These are phyloP conservation scores for Phaeosphaeriaceae sp. DNA, from an alignment of 2,329 filamentous ascomycete genomes.

Conservation along the genomic window DNA sequence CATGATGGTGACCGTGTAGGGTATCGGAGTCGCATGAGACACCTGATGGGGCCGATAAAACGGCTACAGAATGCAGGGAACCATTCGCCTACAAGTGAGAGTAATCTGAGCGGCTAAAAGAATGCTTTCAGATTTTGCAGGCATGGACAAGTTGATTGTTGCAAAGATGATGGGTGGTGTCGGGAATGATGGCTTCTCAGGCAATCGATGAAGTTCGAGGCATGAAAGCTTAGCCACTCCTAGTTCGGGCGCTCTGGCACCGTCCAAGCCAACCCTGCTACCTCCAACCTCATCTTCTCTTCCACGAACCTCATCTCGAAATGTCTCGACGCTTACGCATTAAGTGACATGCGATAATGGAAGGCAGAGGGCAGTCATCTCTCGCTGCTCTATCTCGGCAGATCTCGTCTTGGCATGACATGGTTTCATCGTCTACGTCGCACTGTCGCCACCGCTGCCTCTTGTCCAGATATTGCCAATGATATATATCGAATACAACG, in stretches of 20 bases:
- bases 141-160: conserved; percentile 39
- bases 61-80: conserved; percentile 27
- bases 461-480: neutral
- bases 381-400: neutral
- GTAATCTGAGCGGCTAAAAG: conserved; percentile 15
- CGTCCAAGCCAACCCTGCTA: conserved; percentile 20
- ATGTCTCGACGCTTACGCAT: neutral
- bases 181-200: conserved; percentile 24
- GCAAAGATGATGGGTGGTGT: conserved; percentile 34
- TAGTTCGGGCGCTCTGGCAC: conserved; percentile 21
- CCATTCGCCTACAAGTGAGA: conserved; percentile 27
- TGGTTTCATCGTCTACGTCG: neutral
- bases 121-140: conserved; percentile 20
- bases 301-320: neutral
- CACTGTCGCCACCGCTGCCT: neutral
- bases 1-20: conserved; percentile 36
- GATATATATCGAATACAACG: neutral
- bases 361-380: neutral
- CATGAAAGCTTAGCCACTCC: conserved; percentile 31
- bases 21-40: conserved; percentile 30
- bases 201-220: conserved; percentile 37
- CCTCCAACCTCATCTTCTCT: conserved; percentile 9
- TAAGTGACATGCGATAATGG: neutral
- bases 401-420: neutral
- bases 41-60: conserved; percentile 34